Conservation (phyloP, 225 moss, liverwort and hornwort species). For the Ulota crispa region DNA sequence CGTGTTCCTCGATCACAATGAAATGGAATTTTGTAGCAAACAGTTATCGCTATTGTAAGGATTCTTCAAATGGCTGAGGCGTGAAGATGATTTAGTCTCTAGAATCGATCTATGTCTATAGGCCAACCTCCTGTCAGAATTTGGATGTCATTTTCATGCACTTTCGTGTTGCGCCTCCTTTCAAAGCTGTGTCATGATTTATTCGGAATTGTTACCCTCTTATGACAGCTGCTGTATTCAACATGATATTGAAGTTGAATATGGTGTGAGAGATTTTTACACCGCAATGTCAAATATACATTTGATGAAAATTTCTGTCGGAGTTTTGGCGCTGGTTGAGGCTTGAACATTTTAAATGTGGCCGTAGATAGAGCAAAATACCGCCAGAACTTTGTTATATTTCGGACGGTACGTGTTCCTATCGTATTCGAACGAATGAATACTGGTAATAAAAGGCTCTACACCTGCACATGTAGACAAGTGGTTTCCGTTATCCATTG, state of each 20-base stretch:
- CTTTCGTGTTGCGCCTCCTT: background rate
- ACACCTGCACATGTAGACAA: background rate
- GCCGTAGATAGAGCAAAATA: background rate
- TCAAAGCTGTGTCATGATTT: background rate
- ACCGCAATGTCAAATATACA: background rate
- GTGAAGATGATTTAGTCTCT: slow-evolving; percentile 15
- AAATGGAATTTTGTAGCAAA: slow-evolving; percentile 2
- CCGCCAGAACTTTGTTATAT: no score
- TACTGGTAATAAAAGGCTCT: background rate
- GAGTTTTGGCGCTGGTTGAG: background rate
- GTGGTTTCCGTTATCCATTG: background rate
- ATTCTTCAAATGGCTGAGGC: background rate
- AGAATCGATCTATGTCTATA: background rate
- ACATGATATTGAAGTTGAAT: background rate
- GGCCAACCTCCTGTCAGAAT: background rate
- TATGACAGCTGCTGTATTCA: background rate
- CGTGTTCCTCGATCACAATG: background rate
- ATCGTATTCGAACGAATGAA: background rate
- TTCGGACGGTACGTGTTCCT: fast-evolving
- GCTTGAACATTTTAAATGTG: background rate
- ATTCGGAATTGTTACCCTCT: background rate
- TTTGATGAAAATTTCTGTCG: background rate
- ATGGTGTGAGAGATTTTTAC: background rate
- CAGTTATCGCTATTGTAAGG: background rate
- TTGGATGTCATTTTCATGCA: background rate